Percentiles rank a stretch among this genome's conserved stretches.
Conservation (phyloP, 176 grass and related monocot genomes). For the Phyllostachys edulis region DNA sequence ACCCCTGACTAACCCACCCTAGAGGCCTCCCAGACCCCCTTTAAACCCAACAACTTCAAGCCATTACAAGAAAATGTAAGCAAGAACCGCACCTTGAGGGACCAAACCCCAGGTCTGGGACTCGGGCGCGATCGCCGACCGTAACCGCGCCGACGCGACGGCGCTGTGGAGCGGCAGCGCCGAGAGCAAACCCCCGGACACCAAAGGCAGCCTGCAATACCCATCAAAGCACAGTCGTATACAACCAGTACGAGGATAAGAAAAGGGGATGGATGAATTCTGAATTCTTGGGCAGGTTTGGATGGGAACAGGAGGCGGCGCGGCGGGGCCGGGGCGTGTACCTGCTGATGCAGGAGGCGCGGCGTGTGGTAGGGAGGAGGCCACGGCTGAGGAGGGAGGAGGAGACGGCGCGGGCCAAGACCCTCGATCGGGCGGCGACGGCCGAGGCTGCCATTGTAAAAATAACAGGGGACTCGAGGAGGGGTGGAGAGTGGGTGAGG, state of each 20-base stretch:
- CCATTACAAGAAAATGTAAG: neutral
- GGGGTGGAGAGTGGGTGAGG: no score
- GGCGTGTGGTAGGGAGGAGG: conserved; percentile 32
- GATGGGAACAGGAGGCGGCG: neutral
- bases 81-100: conserved; percentile 60
- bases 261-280: neutral
- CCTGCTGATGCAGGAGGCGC: conserved; percentile 53
- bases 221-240: neutral
- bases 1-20: neutral
- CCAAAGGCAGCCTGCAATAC: conserved; percentile 49
- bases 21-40: neutral
- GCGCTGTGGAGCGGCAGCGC: conserved; percentile 72
- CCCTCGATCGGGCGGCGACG: conserved; percentile 51
- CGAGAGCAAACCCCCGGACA: conserved; percentile 47
- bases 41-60: neutral
- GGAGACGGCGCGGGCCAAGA: conserved; percentile 30
- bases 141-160: conserved; percentile 56
- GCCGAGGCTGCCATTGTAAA: conserved; percentile 43
- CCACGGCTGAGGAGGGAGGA: conserved; percentile 26
- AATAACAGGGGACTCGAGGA: no score
- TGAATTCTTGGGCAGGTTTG: neutral
- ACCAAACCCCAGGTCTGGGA: conserved; percentile 75
- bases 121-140: conserved; percentile 53
- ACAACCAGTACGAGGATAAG: neutral
- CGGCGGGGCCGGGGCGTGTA: neutral